A percentile compares a stretch with the other conserved stretches of the same genome.
Conservation (phyloP, 495 filamentous ascomycete species). For the Penicillium cataractarum region DNA sequence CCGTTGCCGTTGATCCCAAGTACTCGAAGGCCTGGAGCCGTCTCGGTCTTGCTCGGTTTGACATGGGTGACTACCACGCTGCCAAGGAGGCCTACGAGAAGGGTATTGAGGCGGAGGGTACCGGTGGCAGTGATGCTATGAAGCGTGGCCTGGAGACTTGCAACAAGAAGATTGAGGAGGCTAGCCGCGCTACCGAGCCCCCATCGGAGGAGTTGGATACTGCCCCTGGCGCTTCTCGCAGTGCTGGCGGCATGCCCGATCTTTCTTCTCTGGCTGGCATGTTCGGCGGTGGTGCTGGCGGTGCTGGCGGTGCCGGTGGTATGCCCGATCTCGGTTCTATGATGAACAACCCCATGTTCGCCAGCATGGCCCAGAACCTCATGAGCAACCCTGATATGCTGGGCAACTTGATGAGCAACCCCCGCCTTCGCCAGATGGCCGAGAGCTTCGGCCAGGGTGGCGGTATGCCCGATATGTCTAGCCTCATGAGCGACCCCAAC, state of each 20-base stretch:
- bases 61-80: slow-evolving; percentile 84
- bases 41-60: slow-evolving; percentile 86
- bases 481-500: slow-evolving; percentile 86
- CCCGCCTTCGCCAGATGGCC: slow-evolving; percentile 79
- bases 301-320: slow-evolving; percentile 67
- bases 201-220: slow-evolving; percentile 54
- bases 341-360: slow-evolving; percentile 98
- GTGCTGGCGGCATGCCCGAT: slow-evolving; percentile 78
- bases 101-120: slow-evolving; percentile 93
- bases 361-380: slow-evolving; percentile 91
- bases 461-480: slow-evolving; percentile 78
- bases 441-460: slow-evolving; percentile 60
- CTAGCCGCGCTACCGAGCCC: slow-evolving; percentile 51
- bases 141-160: slow-evolving; percentile 94
- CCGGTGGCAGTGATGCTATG: slow-evolving; percentile 80
- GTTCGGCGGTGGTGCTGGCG: slow-evolving; percentile 64
- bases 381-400: slow-evolving; percentile 95
- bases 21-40: slow-evolving; percentile 97
- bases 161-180: slow-evolving; percentile 78
- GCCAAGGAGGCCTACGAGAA: slow-evolving; percentile 92
- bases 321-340: slow-evolving; percentile 84
- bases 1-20: slow-evolving; percentile 79
- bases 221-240: slow-evolving; percentile 48
- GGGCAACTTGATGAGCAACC: slow-evolving; percentile 90
- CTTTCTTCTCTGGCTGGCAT: slow-evolving; percentile 71